Evolutionary conservation across 129 eudicot genomes (phyloP), one percentile per base, ranked within the genome.

Genomic region (Smallanthus sonchifolius): DNA sequence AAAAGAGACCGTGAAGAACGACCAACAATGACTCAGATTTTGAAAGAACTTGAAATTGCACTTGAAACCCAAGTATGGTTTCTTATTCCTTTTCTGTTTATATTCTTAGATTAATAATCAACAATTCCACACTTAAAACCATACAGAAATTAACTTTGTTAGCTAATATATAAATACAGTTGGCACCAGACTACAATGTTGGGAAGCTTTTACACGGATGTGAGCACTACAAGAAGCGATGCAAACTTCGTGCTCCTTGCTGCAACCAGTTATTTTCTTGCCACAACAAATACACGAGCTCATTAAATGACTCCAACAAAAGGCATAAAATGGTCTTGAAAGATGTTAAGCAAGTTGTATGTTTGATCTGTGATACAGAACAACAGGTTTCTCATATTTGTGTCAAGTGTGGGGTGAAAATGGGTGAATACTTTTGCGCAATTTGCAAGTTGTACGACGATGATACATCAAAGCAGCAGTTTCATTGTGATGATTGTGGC

Each of bases 401-500:
- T 81, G 73, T 79, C 7, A 82, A 80, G 4, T 90, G 96, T 52
- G 91, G 93, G 2, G 78, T 90, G 60, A 90, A 83, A 34, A 85
- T 90, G 84, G 96, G 96, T 6, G 91, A 90, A 61, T 87, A 91
- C 77, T 91, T 85, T 65, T 91, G 97, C 49, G 48, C 77, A 19
- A 86, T 85, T 36, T 87, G 97, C 83, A 87, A 76, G 47, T 72
- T 91, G 83, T 91, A 77, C 17, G 97, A 87, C 72, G 97, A 91
- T 67, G 89, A 87, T 59, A 79, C 76, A 34, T 39, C 74, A 37
- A 91, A 84, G 43, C 39, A 70, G 48, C 91, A 88, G 84, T 88
- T 87, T 59, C 97, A 88, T 47, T 88, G 97, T 57, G 70, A 79
- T 67, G 92, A 86, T 2, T 91, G 95, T 70, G 97, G 97, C 30